Base-by-base conservation (phyloP, 306 rosid species). In the Ormosia emarginata region DNA sequence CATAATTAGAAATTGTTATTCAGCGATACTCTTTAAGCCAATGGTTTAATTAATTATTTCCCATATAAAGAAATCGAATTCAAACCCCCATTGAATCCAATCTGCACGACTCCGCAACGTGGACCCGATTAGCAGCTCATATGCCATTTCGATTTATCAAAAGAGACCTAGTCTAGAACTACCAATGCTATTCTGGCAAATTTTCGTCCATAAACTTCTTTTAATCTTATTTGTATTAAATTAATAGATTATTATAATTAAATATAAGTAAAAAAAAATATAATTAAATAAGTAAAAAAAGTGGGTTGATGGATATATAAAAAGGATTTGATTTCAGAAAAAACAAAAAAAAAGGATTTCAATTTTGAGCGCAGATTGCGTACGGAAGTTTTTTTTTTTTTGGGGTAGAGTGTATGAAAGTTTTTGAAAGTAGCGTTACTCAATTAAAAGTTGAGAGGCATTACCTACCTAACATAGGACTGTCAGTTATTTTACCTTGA, bases 121-220 rank as follows among this genome's bases (percentile, higher is more conserved):
- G 79, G 61, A 47, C 74, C 67, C 17, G 15, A 46, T 63, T 52
- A 37, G 52, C 37, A 17, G 9, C 50, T 73, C 76, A 71, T 76
- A 36, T 65, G 83, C 65, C 70, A 72, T 65, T 72, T 15, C 65
- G 59, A 79, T 83, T 72, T 44, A 84, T 73, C 8, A 37, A 75
- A 69, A 62, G 68, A 29, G 85, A 56, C 68, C 6, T 12, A 52
- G 24, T 41, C 75, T 57, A 46, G 8, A 56, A 65, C 7, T 79
- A 39, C 43, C 47, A 24, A 67, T 79, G 84, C 78, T 74, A 15
- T 58, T 56, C 84, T 84, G 81, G 67, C 84, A 79, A 67, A 67
- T 67, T 84, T 79, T 84, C 59, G 2, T 79, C 73, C 64, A 18
- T 72, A 84, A 79, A 15, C 59, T 79, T 82, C 52, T 41, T 77